Conservation (phyloP, 192 early-diverging fungal species). For the Diversispora epigaea region DNA sequence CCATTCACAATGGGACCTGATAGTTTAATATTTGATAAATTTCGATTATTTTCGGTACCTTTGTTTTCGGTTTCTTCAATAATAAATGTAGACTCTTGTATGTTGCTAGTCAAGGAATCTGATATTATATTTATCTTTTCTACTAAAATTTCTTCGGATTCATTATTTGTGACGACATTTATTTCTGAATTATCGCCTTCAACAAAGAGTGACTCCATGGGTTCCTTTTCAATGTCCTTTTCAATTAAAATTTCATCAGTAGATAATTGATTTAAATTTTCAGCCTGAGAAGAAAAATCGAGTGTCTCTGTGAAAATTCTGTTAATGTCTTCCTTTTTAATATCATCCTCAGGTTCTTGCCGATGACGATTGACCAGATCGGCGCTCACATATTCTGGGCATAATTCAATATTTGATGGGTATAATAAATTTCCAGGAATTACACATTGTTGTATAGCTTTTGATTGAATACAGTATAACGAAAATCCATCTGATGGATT, state of each 20-base stretch:
- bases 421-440: conserved; percentile 1
- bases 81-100: neutral
- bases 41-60: conserved; percentile 17
- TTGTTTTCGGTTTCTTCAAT: conserved; percentile 39
- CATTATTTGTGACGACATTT: neutral
- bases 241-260: conserved; percentile 10
- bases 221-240: conserved; percentile 6
- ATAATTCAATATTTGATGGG: conserved; percentile 18
- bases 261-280: conserved; percentile 9
- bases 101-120: neutral
- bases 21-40: conserved; percentile 35
- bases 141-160: conserved; percentile 4
- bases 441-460: conserved; percentile 45
- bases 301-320: conserved; percentile 35
- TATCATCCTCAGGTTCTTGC: conserved; percentile 6
- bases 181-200: neutral
- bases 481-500: conserved; percentile 41
- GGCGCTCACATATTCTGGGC: conserved; percentile 16
- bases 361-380: neutral
- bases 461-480: conserved; percentile 47
- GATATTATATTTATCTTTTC: conserved; percentile 11
- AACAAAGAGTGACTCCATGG: neutral
- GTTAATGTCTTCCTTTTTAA: conserved; percentile 11
- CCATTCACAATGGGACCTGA: conserved; percentile 45
- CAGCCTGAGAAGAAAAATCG: conserved; percentile 34